Percentiles rank a stretch among this genome's conserved stretches.
These are phyloP conservation scores for Lathyrus oleraceus DNA, from an alignment of 306 rosid species.

Conservation along the genomic window DNA sequence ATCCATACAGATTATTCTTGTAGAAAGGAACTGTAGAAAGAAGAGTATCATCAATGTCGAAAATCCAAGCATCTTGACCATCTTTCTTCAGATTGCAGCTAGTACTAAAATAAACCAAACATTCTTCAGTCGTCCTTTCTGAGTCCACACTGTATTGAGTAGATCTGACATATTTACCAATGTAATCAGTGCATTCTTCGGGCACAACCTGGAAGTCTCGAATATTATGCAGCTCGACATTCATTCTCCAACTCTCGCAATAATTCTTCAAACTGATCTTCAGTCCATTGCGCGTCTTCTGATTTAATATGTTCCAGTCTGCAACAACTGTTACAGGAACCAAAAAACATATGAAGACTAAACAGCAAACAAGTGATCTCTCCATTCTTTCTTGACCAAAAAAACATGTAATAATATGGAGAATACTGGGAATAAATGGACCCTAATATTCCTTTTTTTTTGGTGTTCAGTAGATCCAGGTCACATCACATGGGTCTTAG, in stretches of 20 bases:
- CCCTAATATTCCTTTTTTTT: neutral
- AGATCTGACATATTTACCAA: constrained; percentile 29
- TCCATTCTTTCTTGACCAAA: constrained; percentile 29
- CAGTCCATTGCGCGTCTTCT: constrained; percentile 30
- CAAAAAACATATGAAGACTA: constrained; percentile 29
- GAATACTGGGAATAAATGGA: constrained; percentile 20
- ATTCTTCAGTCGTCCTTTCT: constrained; percentile 37
- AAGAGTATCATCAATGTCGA: constrained; percentile 38
- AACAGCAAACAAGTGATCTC: constrained; percentile 7
- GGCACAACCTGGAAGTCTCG: constrained; percentile 39
- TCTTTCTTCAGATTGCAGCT: constrained; percentile 40
- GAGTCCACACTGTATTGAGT: constrained; percentile 39
- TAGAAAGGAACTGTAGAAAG: constrained; percentile 35
- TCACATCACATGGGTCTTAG: constrained; percentile 42
- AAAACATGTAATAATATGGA: constrained; percentile 2
- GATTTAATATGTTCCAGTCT: constrained; percentile 40
- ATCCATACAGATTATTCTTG: constrained; percentile 31
- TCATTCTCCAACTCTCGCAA: constrained; percentile 64
- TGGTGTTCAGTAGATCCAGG: constrained; percentile 29
- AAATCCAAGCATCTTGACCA: constrained; percentile 39
- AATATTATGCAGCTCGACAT: constrained; percentile 41
- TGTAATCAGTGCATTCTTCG: constrained; percentile 34
- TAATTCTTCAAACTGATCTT: constrained; percentile 56
- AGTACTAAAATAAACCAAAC: constrained; percentile 35
- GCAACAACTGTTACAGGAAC: constrained; percentile 42